Evolutionary conservation across 1,139 yeast genomes (phyloP), one percentile per base, ranked within the genome.

Genomic region (Geotrichum aggregatum): DNA sequence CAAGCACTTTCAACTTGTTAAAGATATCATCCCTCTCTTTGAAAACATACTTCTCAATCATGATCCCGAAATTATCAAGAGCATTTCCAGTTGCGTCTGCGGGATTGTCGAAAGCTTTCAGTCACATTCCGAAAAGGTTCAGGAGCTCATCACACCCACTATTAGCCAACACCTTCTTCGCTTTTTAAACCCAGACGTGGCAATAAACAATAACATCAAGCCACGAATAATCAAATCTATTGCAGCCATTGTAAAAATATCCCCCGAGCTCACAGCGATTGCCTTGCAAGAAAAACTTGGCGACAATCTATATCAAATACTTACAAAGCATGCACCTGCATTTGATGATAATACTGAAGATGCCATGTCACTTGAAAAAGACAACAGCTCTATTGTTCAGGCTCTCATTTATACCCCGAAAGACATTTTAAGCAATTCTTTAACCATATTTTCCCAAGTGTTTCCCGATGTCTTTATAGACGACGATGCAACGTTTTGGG

Each of bases 351-450:
- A 58, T 31, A 51, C 55, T 7, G 59, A 56, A 13, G 41, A 45
- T 11, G 52, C 52, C 3, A 49, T 51, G 28, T 49, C 52, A 30
- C 44, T 55, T 14, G 56, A 63, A 51, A 62, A 56, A 36, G 63
- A 63, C 41, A 71, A 67, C 22, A 62, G 64, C 2, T 64, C 78
- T 0, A 72, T 84, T 1, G 76, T 84, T 41, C 95, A 87, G 61
- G 80, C 87, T 0, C 69, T 89, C 41, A 84, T 88, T 80, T 81
- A 84, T 50, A 80, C 83, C 3, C 91, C 94, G 0, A 83, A 83
- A 59, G 87, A 83, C 22, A 66, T 87, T 35, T 67, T 85, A 31
- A 62, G 78, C 0, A 75, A 80, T 22, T 73, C 84, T 24, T 67
- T 88, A 21, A 74, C 78, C 39, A 70, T 87, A 47, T 71, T 85